Evolutionary conservation across 441 rosid species (phyloP).

Genomic region (Flueggea neowawraea): DNA sequence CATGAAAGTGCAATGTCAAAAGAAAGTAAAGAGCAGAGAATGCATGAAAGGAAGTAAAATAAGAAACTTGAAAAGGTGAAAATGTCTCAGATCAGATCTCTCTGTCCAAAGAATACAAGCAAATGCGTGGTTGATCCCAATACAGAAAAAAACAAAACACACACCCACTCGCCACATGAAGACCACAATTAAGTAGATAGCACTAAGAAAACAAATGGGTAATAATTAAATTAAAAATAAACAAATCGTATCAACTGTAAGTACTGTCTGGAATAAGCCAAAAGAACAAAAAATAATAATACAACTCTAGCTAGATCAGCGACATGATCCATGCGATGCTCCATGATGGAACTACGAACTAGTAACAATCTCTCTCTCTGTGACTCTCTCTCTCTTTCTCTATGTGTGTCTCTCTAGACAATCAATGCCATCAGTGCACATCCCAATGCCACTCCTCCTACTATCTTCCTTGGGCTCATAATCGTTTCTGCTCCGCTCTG

Average conservation of each 20-base stretch:
- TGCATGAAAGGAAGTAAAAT: too few relatives aligned
- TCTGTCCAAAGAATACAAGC: too few relatives aligned
- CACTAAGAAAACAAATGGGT: background rate
- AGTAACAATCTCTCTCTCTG: slow-evolving; percentile 1
- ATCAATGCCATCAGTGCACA: slow-evolving; percentile 35
- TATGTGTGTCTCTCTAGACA: slow-evolving; percentile 23
- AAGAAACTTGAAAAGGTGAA: too few relatives aligned
- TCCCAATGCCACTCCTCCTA: slow-evolving; percentile 49
- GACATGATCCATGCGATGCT: background rate
- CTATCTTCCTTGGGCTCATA: slow-evolving; percentile 28
- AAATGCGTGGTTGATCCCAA: background rate
- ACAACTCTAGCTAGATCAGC: background rate
- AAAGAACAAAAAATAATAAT: background rate
- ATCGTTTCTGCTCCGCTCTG: slow-evolving; percentile 55
- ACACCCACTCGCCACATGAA: background rate
- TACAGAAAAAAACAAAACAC: background rate
- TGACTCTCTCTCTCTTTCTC: background rate
- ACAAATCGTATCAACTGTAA: too few relatives aligned
- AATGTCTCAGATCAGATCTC: too few relatives aligned
- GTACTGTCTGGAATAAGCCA: too few relatives aligned
- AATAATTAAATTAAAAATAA: background rate
- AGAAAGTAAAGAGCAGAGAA: too few relatives aligned
- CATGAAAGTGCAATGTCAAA: too few relatives aligned
- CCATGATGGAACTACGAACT: background rate
- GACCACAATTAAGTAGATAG: too few relatives aligned